Evolutionary conservation across 176 grass and related monocot genomes (phyloP), one percentile per base, ranked within the genome.

Genomic region (Saccharum officinarum): DNA sequence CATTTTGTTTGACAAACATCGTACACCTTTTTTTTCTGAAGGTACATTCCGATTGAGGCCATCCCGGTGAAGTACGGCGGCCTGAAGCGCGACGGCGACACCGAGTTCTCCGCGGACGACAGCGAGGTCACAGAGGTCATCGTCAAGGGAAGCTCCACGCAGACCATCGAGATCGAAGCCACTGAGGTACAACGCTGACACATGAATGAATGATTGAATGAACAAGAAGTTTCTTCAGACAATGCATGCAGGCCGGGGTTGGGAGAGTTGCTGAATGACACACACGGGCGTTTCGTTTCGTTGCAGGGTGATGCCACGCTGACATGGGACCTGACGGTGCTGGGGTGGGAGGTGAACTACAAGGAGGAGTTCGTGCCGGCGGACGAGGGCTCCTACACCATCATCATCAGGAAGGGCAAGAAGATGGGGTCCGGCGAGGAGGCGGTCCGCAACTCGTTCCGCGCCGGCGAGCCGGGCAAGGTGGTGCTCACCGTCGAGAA

Each of bases 311-410:
- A 88, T 20, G 69, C 70, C 2, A 94, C 89, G 30, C 62, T 95
- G 79, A 62, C 88, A 20, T 99, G 97, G 97, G 93, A 96, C 64
- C 11, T 99, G 82, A 89, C 80, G 39, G 97, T 99, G 75, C 68
- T 99, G 28, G 97, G 93, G 2, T 99, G 97, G 97, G 97, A 99
- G 52, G 97, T 98, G 86, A 89, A 86, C 85, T 98, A 98, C 88
- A 98, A 88, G 82, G 97, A 98, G 87, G 97, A 98, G 87, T 98
- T 98, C 67, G 82, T 96, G 76, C 93, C 97, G 3, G 80, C 76
- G 7, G 90, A 98, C 62, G 93, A 94, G 87, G 93, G 91, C 52
- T 89, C 93, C 6, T 98, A 98, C 89, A 95, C 93, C 72, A 90
- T 92, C 68, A 88, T 98, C 59, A 59, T 98, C 57, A 80, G 82